These are phyloP conservation scores for Fusarium subtropicale DNA, from an alignment of 2,329 filamentous ascomycete species.

Conservation along the genomic window DNA sequence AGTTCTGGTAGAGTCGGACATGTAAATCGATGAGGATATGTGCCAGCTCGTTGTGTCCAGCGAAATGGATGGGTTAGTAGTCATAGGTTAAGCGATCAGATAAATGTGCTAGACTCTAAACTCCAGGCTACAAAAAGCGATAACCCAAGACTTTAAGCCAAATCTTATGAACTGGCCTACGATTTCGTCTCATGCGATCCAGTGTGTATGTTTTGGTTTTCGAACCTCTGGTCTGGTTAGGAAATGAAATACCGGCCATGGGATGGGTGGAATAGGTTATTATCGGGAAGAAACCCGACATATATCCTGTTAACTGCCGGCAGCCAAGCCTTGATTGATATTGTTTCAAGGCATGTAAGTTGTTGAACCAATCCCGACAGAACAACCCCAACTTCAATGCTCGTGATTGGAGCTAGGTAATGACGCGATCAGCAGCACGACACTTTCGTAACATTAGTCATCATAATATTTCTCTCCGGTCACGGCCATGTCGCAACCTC, in stretches of 20 bases:
- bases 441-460: constrained; percentile 43
- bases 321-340: neutral
- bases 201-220: neutral
- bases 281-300: constrained; percentile 19
- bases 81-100: neutral
- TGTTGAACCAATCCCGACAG: constrained; percentile 39
- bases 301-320: neutral
- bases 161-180: neutral
- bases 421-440: constrained; percentile 38
- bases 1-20: constrained; percentile 47
- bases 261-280: constrained; percentile 9
- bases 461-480: constrained; percentile 23
- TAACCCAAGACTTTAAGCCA: neutral
- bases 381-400: constrained; percentile 21
- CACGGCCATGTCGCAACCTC: constrained; percentile 45
- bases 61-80: neutral
- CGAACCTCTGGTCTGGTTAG: constrained; percentile 17
- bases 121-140: neutral
- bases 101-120: neutral
- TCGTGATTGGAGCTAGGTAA: constrained; percentile 43
- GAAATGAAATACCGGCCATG: neutral
- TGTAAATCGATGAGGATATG: neutral
- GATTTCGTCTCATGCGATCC: neutral
- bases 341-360: constrained; percentile 5
- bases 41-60: neutral